Conservation (phyloP, 768 basidiomycete genomes). For the Boletus rubroflammeus region DNA sequence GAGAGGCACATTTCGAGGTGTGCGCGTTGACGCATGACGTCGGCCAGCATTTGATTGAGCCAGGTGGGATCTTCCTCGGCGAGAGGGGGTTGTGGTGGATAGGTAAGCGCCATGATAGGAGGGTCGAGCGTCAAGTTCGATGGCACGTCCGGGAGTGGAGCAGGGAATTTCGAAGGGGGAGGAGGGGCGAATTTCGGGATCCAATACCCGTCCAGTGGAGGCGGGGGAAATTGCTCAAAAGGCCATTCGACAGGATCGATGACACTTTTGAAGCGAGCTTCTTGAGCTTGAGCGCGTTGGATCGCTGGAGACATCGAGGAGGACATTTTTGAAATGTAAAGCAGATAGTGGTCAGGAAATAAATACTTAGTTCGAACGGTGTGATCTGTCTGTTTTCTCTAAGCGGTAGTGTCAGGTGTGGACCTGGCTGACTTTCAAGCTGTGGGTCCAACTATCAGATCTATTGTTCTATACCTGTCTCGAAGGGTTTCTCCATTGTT, state of each 20-base stretch:
- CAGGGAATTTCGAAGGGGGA: conserved; percentile 16
- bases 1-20: conserved; percentile 18
- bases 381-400: background rate
- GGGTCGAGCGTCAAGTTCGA: conserved; percentile 15
- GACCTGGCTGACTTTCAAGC: background rate
- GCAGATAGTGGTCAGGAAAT: background rate
- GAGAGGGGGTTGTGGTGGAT: conserved; percentile 28
- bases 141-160: conserved; percentile 4
- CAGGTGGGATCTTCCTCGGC: conserved; percentile 24
- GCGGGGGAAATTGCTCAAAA: conserved; percentile 27
- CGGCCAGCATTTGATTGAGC: conserved; percentile 25
- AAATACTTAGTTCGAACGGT: background rate
- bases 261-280: background rate
- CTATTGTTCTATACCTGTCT: background rate
- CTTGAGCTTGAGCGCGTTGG: background rate
- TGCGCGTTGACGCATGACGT: conserved; percentile 26
- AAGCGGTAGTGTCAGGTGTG: background rate
- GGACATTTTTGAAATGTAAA: background rate
- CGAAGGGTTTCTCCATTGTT: background rate
- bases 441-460: background rate
- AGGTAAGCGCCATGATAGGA: conserved; percentile 27
- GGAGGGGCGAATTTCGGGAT: conserved; percentile 21
- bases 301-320: background rate
- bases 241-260: conserved; percentile 21
- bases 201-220: conserved; percentile 26